Evolutionary conservation across 2,329 filamentous ascomycete species (phyloP), one percentile per base, ranked within the genome.

Genomic region (Kalmusia sp.): DNA sequence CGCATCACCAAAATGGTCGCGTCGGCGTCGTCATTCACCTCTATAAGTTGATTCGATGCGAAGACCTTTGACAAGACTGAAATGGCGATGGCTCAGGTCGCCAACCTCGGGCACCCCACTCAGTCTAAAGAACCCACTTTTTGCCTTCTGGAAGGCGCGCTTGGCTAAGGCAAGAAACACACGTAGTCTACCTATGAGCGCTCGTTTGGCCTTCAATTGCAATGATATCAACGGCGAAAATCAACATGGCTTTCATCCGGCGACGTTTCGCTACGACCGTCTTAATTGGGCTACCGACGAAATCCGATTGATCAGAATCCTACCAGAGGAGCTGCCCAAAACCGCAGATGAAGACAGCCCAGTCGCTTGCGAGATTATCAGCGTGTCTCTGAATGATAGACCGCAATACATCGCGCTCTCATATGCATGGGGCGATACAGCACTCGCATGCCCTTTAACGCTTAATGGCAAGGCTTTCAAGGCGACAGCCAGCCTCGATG

Each of bases 371-470:
- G 19, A 34, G 19, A 46, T 46, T 8, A 24, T n/a, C 21, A 24
- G 38, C 38, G 38, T 27, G 3, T 39, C 37, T 2, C 8, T 39
- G 37, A 19, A 51, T 12, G 30, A 33, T 24, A 44, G 30, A 8
- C 47, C 47, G 12, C 28, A 27, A 14, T 50, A 50, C 38, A 44
- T 50, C 28, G 47, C 47, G 34, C 30, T 50, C 9, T 50, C 47
- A 9, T 50, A 50, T 27, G 47, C 47, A 6, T 50, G 47, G 47
- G 47, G 27, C 17, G 46, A 49, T 14, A 49, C 37, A 9, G 14
- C 37, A 19, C 22, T 39, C 37, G 17, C 37, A 22, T 9, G 37
- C 37, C 37, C 19, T 6, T 39, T 25, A 19, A n/a, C 19, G 37
- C 37, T 25, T 19, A 39, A 39, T n/a, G 37, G 37, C 21, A 19